Evolutionary conservation across 768 basidiomycete species (phyloP).

Genomic region (Lactifluus echinatus): DNA sequence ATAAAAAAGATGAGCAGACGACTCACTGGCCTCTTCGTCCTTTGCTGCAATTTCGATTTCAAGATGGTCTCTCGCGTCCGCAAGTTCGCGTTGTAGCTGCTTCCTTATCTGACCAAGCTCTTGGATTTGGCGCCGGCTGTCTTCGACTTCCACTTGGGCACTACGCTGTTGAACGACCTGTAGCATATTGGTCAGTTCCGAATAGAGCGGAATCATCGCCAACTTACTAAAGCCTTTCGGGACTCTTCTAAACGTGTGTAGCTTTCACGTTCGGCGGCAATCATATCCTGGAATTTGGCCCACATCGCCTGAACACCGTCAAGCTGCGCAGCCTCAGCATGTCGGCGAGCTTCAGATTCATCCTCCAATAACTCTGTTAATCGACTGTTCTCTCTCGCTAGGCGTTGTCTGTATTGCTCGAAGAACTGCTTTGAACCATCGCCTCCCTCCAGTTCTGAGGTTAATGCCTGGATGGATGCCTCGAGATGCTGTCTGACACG

Average conservation of each 20-base stretch:
- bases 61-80: conserved; percentile 45
- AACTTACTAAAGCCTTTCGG: conserved; percentile 54
- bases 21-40: conserved; percentile 51
- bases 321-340: conserved; percentile 53
- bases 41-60: conserved; percentile 43
- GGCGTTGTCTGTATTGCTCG: conserved; percentile 45
- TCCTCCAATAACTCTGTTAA: conserved; percentile 50
- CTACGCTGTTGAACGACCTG: conserved; percentile 62
- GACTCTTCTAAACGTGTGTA: conserved; percentile 62
- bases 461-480: conserved; percentile 48
- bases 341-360: conserved; percentile 52
- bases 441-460: conserved; percentile 50
- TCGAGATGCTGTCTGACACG: conserved; percentile 60
- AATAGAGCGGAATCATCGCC: neutral
- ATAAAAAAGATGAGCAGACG: neutral
- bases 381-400: conserved; percentile 48
- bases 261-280: conserved; percentile 50
- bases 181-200: neutral
- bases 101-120: conserved; percentile 51
- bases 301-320: conserved; percentile 59
- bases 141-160: conserved; percentile 56
- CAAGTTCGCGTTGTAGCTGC: conserved; percentile 47
- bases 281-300: conserved; percentile 54
- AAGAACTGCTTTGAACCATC: conserved; percentile 60
- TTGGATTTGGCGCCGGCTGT: conserved; percentile 50